Percentiles rank a stretch among this genome's conserved stretches.
These are phyloP conservation scores for Gyrodon lividus DNA, from an alignment of 768 basidiomycete species.

Conservation along the genomic window DNA sequence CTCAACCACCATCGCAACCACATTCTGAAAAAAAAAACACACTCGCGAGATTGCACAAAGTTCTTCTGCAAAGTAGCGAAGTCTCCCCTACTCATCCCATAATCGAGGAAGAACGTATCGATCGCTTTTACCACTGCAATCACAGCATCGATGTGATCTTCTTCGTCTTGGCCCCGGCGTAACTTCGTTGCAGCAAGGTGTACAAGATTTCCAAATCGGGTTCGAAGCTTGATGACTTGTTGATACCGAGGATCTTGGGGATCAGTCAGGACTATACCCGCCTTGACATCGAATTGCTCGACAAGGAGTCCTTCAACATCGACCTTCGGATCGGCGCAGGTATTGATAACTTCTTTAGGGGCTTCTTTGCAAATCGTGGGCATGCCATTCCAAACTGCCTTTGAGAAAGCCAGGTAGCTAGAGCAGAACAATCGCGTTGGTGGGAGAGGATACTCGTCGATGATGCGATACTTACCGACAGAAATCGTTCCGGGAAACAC, in stretches of 20 bases:
- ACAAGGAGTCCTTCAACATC: conserved; percentile 75
- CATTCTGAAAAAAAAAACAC: conserved; percentile 2
- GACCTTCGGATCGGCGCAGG: conserved; percentile 56
- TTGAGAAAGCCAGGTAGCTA: conserved; percentile 67
- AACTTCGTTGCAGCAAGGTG: conserved; percentile 66
- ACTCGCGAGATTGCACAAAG: conserved; percentile 32
- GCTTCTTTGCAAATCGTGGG: conserved; percentile 63
- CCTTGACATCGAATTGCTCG: conserved; percentile 61
- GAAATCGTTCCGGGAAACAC: conserved; percentile 71
- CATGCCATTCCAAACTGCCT: conserved; percentile 77
- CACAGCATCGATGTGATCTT: conserved; percentile 87
- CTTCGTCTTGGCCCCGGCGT: conserved; percentile 58
- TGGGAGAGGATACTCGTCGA: not conserved
- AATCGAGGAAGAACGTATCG: conserved; percentile 72
- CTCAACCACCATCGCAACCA: not conserved
- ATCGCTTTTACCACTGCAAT: conserved; percentile 69
- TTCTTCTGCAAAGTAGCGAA: conserved; percentile 62
- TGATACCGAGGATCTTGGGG: conserved; percentile 74
- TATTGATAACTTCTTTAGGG: conserved; percentile 54
- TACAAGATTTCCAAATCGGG: conserved; percentile 65
- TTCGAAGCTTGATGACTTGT: conserved; percentile 53
- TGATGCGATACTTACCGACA: conserved; percentile 58
- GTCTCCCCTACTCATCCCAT: conserved; percentile 58
- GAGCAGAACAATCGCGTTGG: conserved; percentile 2
- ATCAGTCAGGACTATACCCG: conserved; percentile 74